Percentiles rank a stretch among this genome's conserved stretches.
Evolutionary conservation across 441 rosid genomes (phyloP).

Genomic region (Pelargonium cotyledonis): DNA sequence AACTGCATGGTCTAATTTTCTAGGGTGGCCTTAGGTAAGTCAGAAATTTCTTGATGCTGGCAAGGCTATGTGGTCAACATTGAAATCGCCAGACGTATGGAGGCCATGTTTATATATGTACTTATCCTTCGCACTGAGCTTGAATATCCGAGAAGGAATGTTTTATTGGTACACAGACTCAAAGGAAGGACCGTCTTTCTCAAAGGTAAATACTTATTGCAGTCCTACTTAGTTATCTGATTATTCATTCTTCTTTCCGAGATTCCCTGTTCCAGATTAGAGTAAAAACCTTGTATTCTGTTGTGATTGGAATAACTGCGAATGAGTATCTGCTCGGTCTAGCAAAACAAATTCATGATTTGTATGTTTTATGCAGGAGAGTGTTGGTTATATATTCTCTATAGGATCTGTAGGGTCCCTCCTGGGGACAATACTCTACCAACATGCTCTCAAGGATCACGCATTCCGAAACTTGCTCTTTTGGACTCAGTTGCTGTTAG

Average conservation of each 20-base stretch:
- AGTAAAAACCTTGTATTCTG: neutral
- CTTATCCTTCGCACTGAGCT: slow-evolving; percentile 62
- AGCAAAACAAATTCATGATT: neutral
- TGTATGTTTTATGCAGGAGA: slow-evolving; percentile 49
- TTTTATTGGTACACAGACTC: slow-evolving; percentile 90
- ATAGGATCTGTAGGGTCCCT: slow-evolving; percentile 75
- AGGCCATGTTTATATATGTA: slow-evolving; percentile 89
- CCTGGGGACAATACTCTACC: slow-evolving; percentile 68
- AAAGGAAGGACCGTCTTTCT: slow-evolving; percentile 66
- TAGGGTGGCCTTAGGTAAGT: slow-evolving; percentile 44
- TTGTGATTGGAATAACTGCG: no score
- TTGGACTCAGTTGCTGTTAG: slow-evolving; percentile 76
- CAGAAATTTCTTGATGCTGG: slow-evolving; percentile 62
- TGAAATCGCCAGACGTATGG: slow-evolving; percentile 77
- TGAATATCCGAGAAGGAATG: slow-evolving; percentile 78
- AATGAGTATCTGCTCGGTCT: no score
- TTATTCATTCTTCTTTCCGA: neutral
- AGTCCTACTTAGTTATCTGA: neutral
- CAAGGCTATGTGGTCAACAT: slow-evolving; percentile 75
- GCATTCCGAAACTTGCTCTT: slow-evolving; percentile 59
- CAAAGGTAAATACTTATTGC: slow-evolving; percentile 48
- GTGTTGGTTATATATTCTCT: slow-evolving; percentile 74
- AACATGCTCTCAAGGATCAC: slow-evolving; percentile 57
- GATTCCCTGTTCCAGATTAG: neutral
- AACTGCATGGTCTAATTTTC: slow-evolving; percentile 10